Evolutionary conservation across 768 basidiomycete genomes (phyloP), one percentile per base, ranked within the genome.

Genomic region (Paxillus rubicundulus): DNA sequence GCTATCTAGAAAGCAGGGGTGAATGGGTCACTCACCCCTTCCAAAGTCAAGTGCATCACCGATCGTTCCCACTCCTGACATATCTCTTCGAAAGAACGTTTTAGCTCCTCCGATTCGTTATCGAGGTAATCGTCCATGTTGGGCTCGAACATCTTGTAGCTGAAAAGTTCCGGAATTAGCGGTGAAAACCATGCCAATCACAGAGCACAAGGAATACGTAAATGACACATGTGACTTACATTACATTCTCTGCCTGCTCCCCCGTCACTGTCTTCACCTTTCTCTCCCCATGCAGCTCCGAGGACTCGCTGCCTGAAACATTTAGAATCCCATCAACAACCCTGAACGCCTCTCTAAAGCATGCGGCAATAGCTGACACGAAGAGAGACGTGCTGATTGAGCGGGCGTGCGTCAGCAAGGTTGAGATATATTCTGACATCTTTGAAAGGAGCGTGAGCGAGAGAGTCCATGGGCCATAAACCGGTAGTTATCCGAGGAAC

Each of bases 101-200:
- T 92, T 45, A 92, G 77, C 53, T 79, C 80, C 52, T 97, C 95
- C 5, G 87, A 79, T 67, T 99, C 96, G 64, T 98, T 93, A 54
- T 93, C 89, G 2, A 98, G 85, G 62, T 98, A 98, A 63, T 98
- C 95, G 64, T 97, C 95, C 92, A 98, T 97, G 67, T 95, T 89
- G 9, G 80, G 75, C 69, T 98, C 95, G 60, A 98, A 98, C 92
- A 98, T 97, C 42, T 79, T 82, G 67, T 92, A 96, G 12, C 93
- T 95, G 60, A 20, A 50, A 9, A 55, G 13, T 52, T 20, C 52
- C 45, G 9, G 38, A 16, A 17, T 42, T n/a, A 24, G 17, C 16
- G 13, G 40, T 57, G n/a, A 56, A 43, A 13, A 24, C 5, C 16
- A 10, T 28, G 49, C 36, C 9, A 8, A 39, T 10, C 38, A 53